Evolutionary conservation across 2,329 filamentous ascomycete species (phyloP).

Genomic region (Pseudopithomyces chartarum): DNA sequence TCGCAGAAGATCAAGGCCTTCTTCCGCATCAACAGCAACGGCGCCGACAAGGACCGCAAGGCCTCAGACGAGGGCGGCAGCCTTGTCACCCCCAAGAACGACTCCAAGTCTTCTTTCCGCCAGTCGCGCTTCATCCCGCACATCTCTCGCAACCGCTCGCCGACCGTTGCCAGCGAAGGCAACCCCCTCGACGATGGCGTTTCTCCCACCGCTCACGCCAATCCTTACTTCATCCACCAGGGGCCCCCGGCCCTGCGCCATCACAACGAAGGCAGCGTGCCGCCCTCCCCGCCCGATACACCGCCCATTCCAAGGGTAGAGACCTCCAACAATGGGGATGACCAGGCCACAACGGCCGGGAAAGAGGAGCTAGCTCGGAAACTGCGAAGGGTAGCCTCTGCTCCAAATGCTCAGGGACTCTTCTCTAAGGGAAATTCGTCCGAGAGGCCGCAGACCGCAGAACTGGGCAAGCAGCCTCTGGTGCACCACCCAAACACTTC

Average conservation of each 20-base stretch:
- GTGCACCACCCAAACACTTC: slow-evolving; percentile 60
- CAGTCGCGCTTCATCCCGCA: slow-evolving; percentile 89
- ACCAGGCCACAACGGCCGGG: slow-evolving; percentile 72
- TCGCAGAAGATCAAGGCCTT: slow-evolving; percentile 72
- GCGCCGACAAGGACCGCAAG: slow-evolving; percentile 51
- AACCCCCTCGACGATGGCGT: slow-evolving; percentile 86
- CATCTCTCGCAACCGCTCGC: slow-evolving; percentile 84
- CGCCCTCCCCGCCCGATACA: slow-evolving; percentile 89
- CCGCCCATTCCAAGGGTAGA: slow-evolving; percentile 74
- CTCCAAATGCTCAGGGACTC: slow-evolving; percentile 93
- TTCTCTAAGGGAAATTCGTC: slow-evolving; percentile 62
- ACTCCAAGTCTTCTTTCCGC: slow-evolving; percentile 72
- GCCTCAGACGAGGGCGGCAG: slow-evolving; percentile 44
- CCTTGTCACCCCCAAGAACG: slow-evolving; percentile 56
- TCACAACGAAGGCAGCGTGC: slow-evolving; percentile 91
- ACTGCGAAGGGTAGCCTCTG: slow-evolving; percentile 90
- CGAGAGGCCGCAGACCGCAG: slow-evolving; percentile 78
- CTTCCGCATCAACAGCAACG: slow-evolving; percentile 67
- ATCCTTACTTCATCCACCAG: slow-evolving; percentile 97
- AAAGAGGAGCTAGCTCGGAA: slow-evolving; percentile 96
- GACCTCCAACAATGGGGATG: slow-evolving; percentile 66
- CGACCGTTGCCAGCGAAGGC: slow-evolving; percentile 90
- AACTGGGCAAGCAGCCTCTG: slow-evolving; percentile 82
- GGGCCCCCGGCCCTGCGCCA: slow-evolving; percentile 91
- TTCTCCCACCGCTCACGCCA: slow-evolving; percentile 91